Evolutionary conservation across 139 green algal genomes (phyloP), one percentile per base, ranked within the genome.

Genomic region (Chlorella sp.): DNA sequence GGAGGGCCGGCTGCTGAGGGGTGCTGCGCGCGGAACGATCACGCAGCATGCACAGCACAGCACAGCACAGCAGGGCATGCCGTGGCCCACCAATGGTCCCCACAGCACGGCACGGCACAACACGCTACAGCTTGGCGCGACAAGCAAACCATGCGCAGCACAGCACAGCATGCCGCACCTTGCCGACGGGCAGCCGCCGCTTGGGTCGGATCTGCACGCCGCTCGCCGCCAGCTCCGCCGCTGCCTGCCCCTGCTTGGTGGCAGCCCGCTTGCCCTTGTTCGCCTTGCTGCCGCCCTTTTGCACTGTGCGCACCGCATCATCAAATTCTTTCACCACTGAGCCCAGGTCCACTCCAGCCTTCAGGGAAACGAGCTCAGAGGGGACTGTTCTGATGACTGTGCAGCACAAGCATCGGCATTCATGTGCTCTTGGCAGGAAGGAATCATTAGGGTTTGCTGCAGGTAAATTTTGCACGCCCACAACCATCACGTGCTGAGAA

Each of bases 281-380:
- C 7, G 75, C 86, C 61, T n/a, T 75, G 81, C 81, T 81, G 71
- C 36, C n/a, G 76, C 76, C 71, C 37, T 68, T 78, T 60, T 81
- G 73, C 66, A 66, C 37, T 18, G 30, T 66, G 77, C 88, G 87
- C 30, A 88, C 77, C 3, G 86, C 86, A 30, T 91, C 90, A 16
- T 94, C 91, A 32, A 89, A 91, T 32, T 91, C 86, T 24, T 90
- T 85, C 53, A 96, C 81, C 34, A 91, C 91, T 61, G 94, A 89
- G 61, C 94, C 95, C 42, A 98, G 85, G 89, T 98, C 96, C 26
- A 98, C 94, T 5, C 94, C 94, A 11, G 91, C 96, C 91, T 93
- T 91, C 90, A 16, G 11, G 12, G 28, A 39, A 37, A 19, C 11
- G 19, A 57, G 48, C n/a, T n/a, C n/a, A n/a, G n/a, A n/a, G n/a